Base-by-base conservation (phyloP, 768 basidiomycete genomes). In the Mycena maculata region DNA sequence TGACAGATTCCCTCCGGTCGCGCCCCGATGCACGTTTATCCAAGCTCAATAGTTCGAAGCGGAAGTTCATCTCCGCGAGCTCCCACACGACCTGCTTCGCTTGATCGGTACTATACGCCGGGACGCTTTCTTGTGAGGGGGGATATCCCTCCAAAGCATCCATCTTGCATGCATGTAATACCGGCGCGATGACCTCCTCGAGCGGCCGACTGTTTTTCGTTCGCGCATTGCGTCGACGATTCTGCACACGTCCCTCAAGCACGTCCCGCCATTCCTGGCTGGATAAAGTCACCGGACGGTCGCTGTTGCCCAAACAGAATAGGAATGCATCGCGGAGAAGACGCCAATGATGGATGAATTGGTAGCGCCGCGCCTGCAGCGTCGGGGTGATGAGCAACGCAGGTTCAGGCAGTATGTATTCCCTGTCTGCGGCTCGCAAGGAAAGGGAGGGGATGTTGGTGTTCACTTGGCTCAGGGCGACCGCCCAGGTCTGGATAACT, bases 1-100 rank as follows among this genome's bases (percentile, higher is more conserved):
- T 27, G 36, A 25, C 8, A 22, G 11, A n/a, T 13, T 38, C 9
- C 22, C 11, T 0, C 10, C 59, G 47, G 18, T 27, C 4, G 3
- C 9, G 38, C 27, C 50, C 41, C 0, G 60, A 53, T 10, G 60
- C 60, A 3, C 49, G 50, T 6, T 2, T 9, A 30, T 61, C 60
- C 8, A 61, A n/a, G 3, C 49, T 0, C 6, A 23, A 10, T 2
- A 61, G 27, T 36, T 61, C 58, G 15, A 28, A 53, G 39, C 60
- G 60, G 20, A 61, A 61, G 18, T 53, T 61, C 4, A n/a, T 42
- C 50, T 61, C 60, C 27, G 60, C 60, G 15, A 61, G 10, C 20
- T 44, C 48, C 60, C 60, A 61, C 13, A 61, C n/a, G 4, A 42
- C 23, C 28, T 50, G 20, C 20, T 41, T 25, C 18, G 20, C 18